Base-by-base conservation (phyloP, 73 alveolate genomes). In the Stentor coeruleus region DNA sequence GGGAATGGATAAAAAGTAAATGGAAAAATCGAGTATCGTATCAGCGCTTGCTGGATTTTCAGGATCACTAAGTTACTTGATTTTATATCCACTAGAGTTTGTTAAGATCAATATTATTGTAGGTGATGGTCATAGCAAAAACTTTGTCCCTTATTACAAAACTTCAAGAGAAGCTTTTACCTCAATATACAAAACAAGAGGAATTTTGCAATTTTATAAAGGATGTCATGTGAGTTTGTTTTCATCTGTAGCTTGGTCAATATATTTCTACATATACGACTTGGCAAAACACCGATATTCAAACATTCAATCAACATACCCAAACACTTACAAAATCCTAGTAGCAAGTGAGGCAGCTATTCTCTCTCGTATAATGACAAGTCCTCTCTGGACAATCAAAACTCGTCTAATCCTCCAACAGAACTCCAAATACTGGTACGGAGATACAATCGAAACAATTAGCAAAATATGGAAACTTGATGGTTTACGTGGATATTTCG, bases 311-410 rank as follows among this genome's bases (percentile, higher is more conserved):
- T 20, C 15, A 75, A 20, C 26, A 20, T 39, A 75, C 38, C 83
- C 83, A 0, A 39, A 75, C 26, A 37, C 39, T 36, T 75, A 20
- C 3, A 75, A 35, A 2, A 6, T 37, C n/a, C 0, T 35, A 20
- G 66, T 38, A 75, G 83, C 83, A 26, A 15, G 40, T n/a, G 83
- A 75, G 39, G 83, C 83, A 26, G 83, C 83, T 6, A 39, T 75
- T 35, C 26, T 75, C 39, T 75, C 83, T 1, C 26, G 74, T 1
- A 40, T 75, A 37, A 40, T 75, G 1, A 75, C 83, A 1, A 75
- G 30, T 35, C 83, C 83, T n/a, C 33, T 75, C 15, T 75, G 83
- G 58, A 37, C 39, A 66, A 38, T 75, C n/a, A 75, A 75, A 38
- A 75, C 83, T 20, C 83, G 83, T 39, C 20, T 75, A 1, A 37